phyloP scores from a whole-genome alignment of 1,284 basidiomycete species.

The Tranzscheliella williamsii region DNA sequence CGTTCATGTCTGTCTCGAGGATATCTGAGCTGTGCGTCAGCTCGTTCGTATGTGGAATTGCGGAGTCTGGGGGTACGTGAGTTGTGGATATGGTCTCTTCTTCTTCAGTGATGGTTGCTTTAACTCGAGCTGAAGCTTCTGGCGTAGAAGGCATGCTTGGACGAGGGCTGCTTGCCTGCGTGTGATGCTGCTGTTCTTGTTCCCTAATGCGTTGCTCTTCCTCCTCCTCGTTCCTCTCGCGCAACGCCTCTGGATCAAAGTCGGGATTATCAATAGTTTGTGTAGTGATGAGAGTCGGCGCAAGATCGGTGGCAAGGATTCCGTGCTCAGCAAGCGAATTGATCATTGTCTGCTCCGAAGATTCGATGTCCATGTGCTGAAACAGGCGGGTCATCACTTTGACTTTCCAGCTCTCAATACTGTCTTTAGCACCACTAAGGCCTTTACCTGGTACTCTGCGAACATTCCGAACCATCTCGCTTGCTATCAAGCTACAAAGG shows the following conservation, averaged over 20 bases:
- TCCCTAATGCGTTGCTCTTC: neutral
- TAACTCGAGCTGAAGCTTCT: neutral
- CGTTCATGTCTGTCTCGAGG: no score
- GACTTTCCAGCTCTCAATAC: slow-evolving; percentile 51
- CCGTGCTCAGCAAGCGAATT: slow-evolving; percentile 57
- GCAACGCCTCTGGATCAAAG: slow-evolving; percentile 50
- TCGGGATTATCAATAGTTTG: slow-evolving; percentile 58
- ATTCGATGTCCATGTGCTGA: slow-evolving; percentile 60
- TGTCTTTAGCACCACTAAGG: slow-evolving; percentile 34
- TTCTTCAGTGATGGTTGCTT: no score
- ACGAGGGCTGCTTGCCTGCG: neutral
- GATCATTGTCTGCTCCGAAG: slow-evolving; percentile 58
- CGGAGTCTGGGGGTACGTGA: neutral
- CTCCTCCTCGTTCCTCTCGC: slow-evolving; percentile 25
- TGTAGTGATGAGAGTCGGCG: slow-evolving; percentile 56
- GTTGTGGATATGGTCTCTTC: no score
- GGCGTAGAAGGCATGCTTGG: no score
- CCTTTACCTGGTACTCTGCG: slow-evolving; percentile 45
- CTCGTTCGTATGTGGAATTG: no score
- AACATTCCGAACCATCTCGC: slow-evolving; percentile 45
- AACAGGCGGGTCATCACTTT: slow-evolving; percentile 59
- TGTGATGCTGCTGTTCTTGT: neutral
- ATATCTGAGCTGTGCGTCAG: no score
- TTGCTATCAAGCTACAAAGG: slow-evolving; percentile 52
- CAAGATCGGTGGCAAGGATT: slow-evolving; percentile 54